Evolutionary conservation across 2,329 filamentous ascomycete species (phyloP), one percentile per base, ranked within the genome.

Genomic region (Penicillium sp.): DNA sequence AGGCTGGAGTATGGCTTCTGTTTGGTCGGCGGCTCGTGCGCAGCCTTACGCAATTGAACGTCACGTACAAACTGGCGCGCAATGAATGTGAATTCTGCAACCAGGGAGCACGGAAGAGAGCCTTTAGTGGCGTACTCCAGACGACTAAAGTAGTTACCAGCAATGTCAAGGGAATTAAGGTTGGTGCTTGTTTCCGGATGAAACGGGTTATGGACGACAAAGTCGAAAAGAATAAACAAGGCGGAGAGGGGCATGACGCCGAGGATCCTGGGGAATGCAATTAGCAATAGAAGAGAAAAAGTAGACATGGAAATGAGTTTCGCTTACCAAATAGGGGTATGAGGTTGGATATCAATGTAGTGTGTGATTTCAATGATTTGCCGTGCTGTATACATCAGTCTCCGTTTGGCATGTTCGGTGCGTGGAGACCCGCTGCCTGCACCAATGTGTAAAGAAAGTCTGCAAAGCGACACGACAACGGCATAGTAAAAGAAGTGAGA

Each of bases 151-250:
- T 78, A 74, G 1, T 73, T 75, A 7, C 69, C 72, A 4, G 64
- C 73, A 57, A 77, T 69, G 47, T 77, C 75, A 9, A 79, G 64
- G 0, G 76, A 64, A 2, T 70, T 66, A 1, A 78, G 65, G 51
- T 77, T 76, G 3, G 60, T 66, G 40, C 53, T 63, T 0, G 68
- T 74, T 33, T 76, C 71, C 0, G 65, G 61, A 30, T 73, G 66
- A 4, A 50, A 60, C 1, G 72, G 73, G 42, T 74, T 67, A 56
- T 74, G 71, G 5, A 76, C 62, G 1, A 77, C 68, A 12, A 74
- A 65, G 52, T 78, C 75, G 48, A 77, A 77, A 1, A 78, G 61
- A 8, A 76, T 70, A 26, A 77, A 74, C 0, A 76, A 61, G 0
- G 71, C 71, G 0, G 68, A 65, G 7, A 77, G 56, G 0, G 75